Evolutionary conservation across 2,329 filamentous ascomycete genomes (phyloP).

Genomic region (Delphinella strobiligena): DNA sequence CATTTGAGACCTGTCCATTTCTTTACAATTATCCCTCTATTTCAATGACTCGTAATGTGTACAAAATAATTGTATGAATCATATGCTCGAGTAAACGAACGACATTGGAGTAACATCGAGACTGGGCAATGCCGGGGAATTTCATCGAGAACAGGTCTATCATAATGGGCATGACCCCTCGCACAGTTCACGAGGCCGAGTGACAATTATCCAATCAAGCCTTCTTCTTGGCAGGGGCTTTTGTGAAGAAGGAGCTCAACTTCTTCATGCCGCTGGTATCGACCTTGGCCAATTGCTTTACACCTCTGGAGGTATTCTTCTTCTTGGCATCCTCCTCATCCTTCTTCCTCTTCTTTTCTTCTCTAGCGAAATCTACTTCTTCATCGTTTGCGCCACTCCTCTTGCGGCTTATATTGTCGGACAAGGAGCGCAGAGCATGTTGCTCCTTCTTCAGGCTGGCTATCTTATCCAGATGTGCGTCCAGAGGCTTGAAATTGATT

Average conservation of each 20-base stretch:
- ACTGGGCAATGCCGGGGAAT: too few relatives aligned
- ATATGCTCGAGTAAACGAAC: too few relatives aligned
- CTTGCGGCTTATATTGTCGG: slow-evolving; percentile 58
- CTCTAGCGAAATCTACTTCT: slow-evolving; percentile 43
- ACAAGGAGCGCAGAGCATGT: slow-evolving; percentile 51
- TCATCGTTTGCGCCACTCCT: slow-evolving; percentile 51
- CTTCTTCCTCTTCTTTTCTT: slow-evolving; percentile 72
- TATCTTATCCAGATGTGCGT: slow-evolving; percentile 56
- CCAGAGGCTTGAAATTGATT: slow-evolving; percentile 58
- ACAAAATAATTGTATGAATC: too few relatives aligned
- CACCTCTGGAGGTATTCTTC: slow-evolving; percentile 64
- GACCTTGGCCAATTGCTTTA: slow-evolving; percentile 77
- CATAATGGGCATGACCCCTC: too few relatives aligned
- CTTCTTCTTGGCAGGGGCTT: slow-evolving; percentile 30
- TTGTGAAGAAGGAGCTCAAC: slow-evolving; percentile 86
- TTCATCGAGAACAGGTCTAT: too few relatives aligned
- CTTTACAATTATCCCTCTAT: too few relatives aligned
- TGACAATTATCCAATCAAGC: too few relatives aligned
- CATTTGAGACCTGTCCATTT: too few relatives aligned
- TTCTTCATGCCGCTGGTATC: slow-evolving; percentile 94
- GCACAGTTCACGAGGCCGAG: too few relatives aligned
- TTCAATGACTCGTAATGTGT: too few relatives aligned
- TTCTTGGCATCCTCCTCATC: slow-evolving; percentile 83
- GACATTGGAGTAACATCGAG: too few relatives aligned
- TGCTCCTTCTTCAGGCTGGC: slow-evolving; percentile 59